Evolutionary conservation across 2,329 filamentous ascomycete species (phyloP).

Genomic region (Pseudogymnoascus sp.): DNA sequence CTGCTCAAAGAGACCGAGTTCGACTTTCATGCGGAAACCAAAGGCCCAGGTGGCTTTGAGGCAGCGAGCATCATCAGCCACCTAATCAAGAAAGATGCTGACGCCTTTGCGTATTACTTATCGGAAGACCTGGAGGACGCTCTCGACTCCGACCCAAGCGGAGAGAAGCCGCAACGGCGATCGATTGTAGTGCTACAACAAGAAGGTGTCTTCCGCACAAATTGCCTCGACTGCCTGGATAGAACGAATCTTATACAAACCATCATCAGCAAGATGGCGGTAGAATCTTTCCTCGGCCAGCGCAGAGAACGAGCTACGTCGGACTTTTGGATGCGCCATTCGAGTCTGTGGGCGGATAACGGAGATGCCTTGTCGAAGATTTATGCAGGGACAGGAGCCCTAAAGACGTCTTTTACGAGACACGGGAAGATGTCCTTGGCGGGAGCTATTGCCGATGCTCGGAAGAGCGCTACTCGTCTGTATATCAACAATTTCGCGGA

Average conservation of each 20-base stretch:
- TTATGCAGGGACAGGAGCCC: conserved; percentile 88
- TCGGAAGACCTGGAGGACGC: conserved; percentile 54
- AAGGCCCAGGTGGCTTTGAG: conserved; percentile 77
- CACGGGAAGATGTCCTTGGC: conserved; percentile 93
- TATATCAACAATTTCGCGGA: conserved; percentile 98
- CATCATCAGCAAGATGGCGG: conserved; percentile 86
- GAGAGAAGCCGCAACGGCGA: conserved; percentile 32
- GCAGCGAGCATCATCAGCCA: conserved; percentile 76
- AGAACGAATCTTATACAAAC: conserved; percentile 94
- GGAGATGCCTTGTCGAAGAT: conserved; percentile 90
- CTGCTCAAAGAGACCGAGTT: conserved; percentile 78
- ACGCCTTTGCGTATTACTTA: conserved; percentile 88
- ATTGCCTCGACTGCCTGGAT: conserved; percentile 92
- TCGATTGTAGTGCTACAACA: conserved; percentile 73
- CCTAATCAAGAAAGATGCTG: conserved; percentile 68
- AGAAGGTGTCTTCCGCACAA: conserved; percentile 90
- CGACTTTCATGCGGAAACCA: conserved; percentile 93
- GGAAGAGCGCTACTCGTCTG: conserved; percentile 86
- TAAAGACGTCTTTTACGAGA: conserved; percentile 92
- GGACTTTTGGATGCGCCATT: conserved; percentile 89
- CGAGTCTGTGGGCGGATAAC: conserved; percentile 93
- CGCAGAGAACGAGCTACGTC: conserved; percentile 57
- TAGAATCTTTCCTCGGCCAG: conserved; percentile 75
- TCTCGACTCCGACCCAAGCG: conserved; percentile 22
- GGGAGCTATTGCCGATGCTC: conserved; percentile 85